Evolutionary conservation across 2,329 filamentous ascomycete genomes (phyloP).

Genomic region (Lachnellula willkommii): DNA sequence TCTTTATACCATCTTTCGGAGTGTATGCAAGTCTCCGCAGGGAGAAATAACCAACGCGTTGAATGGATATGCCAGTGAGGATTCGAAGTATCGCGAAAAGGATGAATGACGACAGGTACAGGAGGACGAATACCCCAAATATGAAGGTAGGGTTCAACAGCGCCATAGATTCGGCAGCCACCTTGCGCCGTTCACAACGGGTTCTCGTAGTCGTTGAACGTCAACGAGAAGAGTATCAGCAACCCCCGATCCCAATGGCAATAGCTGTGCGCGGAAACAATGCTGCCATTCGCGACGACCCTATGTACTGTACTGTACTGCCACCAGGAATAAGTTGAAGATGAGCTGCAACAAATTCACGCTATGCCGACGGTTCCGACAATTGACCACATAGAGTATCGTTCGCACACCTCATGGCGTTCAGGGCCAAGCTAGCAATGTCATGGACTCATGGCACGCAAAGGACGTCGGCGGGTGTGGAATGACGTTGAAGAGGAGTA

Average conservation of each 20-base stretch:
- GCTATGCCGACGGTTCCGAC: neutral
- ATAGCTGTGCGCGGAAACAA: constrained; percentile 3
- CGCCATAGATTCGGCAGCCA: constrained; percentile 41
- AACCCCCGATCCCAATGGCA: constrained; percentile 1
- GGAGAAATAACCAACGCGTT: constrained; percentile 88
- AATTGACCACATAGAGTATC: neutral
- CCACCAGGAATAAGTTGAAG: neutral
- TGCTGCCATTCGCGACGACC: constrained; percentile 14
- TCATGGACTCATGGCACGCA: neutral
- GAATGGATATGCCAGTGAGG: constrained; percentile 89
- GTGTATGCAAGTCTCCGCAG: constrained; percentile 86
- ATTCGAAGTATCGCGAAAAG: constrained; percentile 90
- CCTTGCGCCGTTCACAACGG: constrained; percentile 19
- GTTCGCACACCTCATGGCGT: neutral
- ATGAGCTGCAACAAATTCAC: neutral
- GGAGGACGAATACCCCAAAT: constrained; percentile 75
- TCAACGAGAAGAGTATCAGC: neutral
- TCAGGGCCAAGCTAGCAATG: neutral
- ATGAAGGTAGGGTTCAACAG: constrained; percentile 73
- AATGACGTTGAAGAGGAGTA: neutral
- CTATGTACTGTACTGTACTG: neutral
- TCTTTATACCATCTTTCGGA: constrained; percentile 78
- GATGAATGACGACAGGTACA: constrained; percentile 89
- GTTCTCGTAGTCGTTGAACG: neutral
- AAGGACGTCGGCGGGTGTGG: neutral